Evolutionary conservation across 306 rosid species (phyloP).

Genomic region (Inga oerstediana): DNA sequence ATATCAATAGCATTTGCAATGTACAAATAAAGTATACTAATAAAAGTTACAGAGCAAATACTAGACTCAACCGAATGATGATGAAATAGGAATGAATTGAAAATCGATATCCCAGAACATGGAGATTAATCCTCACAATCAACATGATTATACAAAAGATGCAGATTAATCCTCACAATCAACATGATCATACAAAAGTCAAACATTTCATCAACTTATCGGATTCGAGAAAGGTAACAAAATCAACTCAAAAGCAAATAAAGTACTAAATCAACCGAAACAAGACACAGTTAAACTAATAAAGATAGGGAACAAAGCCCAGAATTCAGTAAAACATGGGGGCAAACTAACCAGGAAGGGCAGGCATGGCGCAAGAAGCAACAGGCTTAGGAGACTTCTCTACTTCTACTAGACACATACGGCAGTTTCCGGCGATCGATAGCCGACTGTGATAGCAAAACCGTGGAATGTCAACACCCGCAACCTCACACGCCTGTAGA

Average conservation of each 20-base stretch:
- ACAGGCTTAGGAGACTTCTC: conserved; percentile 99
- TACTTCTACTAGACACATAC: conserved; percentile 99
- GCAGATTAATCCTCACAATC: background rate
- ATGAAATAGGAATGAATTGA: background rate
- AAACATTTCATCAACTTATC: background rate
- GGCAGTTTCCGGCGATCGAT: conserved; percentile 93
- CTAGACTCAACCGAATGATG: background rate
- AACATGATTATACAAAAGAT: background rate
- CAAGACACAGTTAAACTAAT: background rate
- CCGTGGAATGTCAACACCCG: conserved; percentile 92
- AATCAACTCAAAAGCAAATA: background rate
- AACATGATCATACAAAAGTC: background rate
- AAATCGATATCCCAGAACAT: background rate
- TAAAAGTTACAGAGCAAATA: background rate
- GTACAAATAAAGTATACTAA: background rate
- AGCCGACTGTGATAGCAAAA: conserved; percentile 92
- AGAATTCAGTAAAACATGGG: background rate
- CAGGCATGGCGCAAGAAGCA: conserved; percentile 99
- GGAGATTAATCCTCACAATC: background rate
- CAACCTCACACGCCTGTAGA: conserved; percentile 93
- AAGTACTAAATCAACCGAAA: background rate
- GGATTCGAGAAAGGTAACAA: background rate
- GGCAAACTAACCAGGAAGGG: conserved; percentile 73
- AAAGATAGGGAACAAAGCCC: background rate
- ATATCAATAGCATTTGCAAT: conserved; percentile 2